Conservation (phyloP, 768 basidiomycete genomes). For the Saitozyma sp. region DNA sequence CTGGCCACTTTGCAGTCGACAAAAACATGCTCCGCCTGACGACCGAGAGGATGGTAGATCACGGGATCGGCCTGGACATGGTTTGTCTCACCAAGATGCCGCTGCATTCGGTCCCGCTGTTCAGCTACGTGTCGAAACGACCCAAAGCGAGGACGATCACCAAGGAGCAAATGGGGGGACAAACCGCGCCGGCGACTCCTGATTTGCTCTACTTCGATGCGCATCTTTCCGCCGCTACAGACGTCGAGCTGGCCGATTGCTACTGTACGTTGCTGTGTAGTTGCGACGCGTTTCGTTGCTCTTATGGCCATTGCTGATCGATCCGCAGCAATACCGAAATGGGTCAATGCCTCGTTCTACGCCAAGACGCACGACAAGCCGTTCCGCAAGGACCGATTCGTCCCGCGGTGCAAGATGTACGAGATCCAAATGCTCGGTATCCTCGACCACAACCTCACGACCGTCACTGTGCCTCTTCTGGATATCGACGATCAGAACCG, state of each 20-base stretch:
- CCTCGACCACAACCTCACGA: slow-evolving; percentile 84
- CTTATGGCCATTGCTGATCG: background rate
- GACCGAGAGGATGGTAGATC: slow-evolving; percentile 88
- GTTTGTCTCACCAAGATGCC: slow-evolving; percentile 88
- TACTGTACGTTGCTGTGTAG: slow-evolving; percentile 37
- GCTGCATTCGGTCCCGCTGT: slow-evolving; percentile 87
- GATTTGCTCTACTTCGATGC: slow-evolving; percentile 51
- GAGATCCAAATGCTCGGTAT: slow-evolving; percentile 93
- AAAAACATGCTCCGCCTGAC: slow-evolving; percentile 87
- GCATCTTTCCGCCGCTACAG: slow-evolving; percentile 21
- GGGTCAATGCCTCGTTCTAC: slow-evolving; percentile 55
- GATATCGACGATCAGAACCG: slow-evolving; percentile 31
- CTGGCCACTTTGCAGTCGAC: slow-evolving; percentile 87
- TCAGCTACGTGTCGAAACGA: slow-evolving; percentile 70
- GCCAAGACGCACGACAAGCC: slow-evolving; percentile 55
- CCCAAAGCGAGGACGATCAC: slow-evolving; percentile 53
- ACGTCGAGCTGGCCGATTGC: slow-evolving; percentile 40
- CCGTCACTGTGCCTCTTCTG: slow-evolving; percentile 73
- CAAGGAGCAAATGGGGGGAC: slow-evolving; percentile 9
- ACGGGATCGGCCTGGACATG: slow-evolving; percentile 86
- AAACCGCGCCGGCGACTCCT: slow-evolving; percentile 54
- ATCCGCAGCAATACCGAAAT: slow-evolving; percentile 55
- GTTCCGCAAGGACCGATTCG: slow-evolving; percentile 65
- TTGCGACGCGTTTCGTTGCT: background rate
- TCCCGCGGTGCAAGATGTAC: slow-evolving; percentile 94